Evolutionary conservation across 257 asterid species (phyloP).

Genomic region (Nicotiana knightiana): DNA sequence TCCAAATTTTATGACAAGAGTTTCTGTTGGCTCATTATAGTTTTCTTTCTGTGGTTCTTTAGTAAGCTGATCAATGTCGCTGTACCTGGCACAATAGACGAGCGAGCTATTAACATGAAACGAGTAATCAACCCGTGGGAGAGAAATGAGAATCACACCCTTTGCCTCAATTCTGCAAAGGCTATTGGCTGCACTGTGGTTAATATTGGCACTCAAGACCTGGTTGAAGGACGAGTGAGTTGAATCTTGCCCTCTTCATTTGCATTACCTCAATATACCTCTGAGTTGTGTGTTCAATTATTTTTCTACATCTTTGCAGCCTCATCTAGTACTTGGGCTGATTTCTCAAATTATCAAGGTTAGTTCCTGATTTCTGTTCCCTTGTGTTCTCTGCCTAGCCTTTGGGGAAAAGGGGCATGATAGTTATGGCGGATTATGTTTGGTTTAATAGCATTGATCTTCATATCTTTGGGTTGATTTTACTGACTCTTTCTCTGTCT

Average conservation of each 20-base stretch:
- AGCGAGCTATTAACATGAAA: constrained; percentile 86
- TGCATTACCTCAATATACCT: background rate
- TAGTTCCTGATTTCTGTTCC: constrained; percentile 17
- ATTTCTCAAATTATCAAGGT: constrained; percentile 98
- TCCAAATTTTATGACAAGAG: constrained; percentile 1
- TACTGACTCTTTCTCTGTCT: background rate
- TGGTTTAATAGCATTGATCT: background rate
- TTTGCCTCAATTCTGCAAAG: constrained; percentile 95
- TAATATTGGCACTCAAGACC: constrained; percentile 88
- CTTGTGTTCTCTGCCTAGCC: constrained; percentile 1
- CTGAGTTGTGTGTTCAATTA: background rate
- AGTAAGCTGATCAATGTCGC: constrained; percentile 97
- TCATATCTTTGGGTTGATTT: background rate
- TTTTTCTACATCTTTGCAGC: constrained; percentile 47
- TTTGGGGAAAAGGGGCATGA: background rate
- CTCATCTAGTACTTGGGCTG: constrained; percentile 89
- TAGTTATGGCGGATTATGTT: background rate
- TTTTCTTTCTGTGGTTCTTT: constrained; percentile 19
- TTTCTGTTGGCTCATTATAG: constrained; percentile 11
- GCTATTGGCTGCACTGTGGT: constrained; percentile 98
- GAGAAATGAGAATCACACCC: constrained; percentile 92
- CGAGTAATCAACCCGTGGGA: constrained; percentile 91
- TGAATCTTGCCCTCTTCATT: constrained; percentile 1
- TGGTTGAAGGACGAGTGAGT: constrained; percentile 97
- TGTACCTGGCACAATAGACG: constrained; percentile 87